Base-by-base conservation (phyloP, 192 early-diverging fungal species). In the Linnemannia exigua region DNA sequence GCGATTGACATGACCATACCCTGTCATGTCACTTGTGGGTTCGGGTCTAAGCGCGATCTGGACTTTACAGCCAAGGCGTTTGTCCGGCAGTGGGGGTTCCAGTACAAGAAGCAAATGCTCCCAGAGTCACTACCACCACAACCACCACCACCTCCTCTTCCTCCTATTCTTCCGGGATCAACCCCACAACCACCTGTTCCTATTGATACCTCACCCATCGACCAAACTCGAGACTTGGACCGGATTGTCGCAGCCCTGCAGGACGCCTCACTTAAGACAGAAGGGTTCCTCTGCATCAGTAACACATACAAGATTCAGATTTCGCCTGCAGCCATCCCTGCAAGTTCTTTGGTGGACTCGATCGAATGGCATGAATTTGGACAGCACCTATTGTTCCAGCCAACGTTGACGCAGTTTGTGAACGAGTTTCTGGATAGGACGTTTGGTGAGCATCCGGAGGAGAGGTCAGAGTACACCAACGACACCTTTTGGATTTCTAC, bases 291-390 rank as follows among this genome's bases (percentile, higher is more conserved):
- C 20, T 74, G 72, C 22, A 14, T 74, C 20, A 52, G 46, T 35
- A 74, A 74, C 72, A 74, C 72, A 9, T 74, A 74, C 72, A 74
- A 74, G 51, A 74, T 74, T 31, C 72, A 74, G 12, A 25, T 74
- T 2, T 31, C 72, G 2, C 31, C 47, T 22, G 8, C 28, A 20
- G 4, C 19, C 36, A 36, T 36, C 28, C 22, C 20, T 35, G 11
- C 22, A 15, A 35, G 35, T 14, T 31, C 3, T n/a, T 0, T 33
- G 46, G 50, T 74, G 5, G 72, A 51, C 20, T 74, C 72, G 72
- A n/a, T 38, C 8, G 72, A 74, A n/a, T 74, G 46, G 46, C 28
- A 36, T 54, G 72, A 74, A 31, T 54, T 74, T 38, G 72, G 72
- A 8, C 72, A 58, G 72, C 50, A 51, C 6, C 35, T 74, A 17